These are phyloP conservation scores for Dothistroma pini DNA, from an alignment of 2,329 filamentous ascomycete species.

Conservation along the genomic window DNA sequence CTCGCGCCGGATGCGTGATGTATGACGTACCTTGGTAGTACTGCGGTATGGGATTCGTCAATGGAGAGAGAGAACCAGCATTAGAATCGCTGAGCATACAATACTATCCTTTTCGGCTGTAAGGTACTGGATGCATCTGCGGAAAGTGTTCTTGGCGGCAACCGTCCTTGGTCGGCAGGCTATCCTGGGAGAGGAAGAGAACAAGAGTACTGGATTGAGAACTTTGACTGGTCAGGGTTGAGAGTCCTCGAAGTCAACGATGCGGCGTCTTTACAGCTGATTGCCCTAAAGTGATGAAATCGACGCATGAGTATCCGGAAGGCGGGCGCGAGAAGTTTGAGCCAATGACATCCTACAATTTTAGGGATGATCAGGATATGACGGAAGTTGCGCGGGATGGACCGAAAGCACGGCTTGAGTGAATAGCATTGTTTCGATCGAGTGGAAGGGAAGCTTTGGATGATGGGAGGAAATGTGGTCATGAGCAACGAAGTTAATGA, in stretches of 20 bases:
- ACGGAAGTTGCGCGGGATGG: not conserved
- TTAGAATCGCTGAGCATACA: not conserved
- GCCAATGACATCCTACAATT: not conserved
- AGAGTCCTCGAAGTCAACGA: not conserved
- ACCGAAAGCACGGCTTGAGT: not conserved
- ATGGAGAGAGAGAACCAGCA: conserved; percentile 1
- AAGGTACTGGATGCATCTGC: too few species aligned
- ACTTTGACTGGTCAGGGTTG: conserved; percentile 2
- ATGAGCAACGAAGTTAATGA: not conserved
- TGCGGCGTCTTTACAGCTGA: not conserved
- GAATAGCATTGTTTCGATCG: not conserved
- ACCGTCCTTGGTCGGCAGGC: not conserved
- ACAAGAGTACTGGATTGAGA: conserved; percentile 4
- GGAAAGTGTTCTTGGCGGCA: too few species aligned
- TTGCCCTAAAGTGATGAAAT: not conserved
- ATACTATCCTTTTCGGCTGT: conserved; percentile 1
- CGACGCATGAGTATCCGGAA: not conserved
- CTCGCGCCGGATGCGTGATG: not conserved
- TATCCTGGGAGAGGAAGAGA: not conserved
- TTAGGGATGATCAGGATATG: not conserved
- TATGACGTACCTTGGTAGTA: not conserved
- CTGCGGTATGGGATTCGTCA: not conserved
- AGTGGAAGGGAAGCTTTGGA: not conserved
- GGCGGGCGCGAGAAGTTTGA: not conserved
- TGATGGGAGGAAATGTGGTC: not conserved